A percentile compares a stretch with the other conserved stretches of the same genome.
Conservation (phyloP, 2,329 filamentous ascomycete species). For the Xylariales sp. region DNA sequence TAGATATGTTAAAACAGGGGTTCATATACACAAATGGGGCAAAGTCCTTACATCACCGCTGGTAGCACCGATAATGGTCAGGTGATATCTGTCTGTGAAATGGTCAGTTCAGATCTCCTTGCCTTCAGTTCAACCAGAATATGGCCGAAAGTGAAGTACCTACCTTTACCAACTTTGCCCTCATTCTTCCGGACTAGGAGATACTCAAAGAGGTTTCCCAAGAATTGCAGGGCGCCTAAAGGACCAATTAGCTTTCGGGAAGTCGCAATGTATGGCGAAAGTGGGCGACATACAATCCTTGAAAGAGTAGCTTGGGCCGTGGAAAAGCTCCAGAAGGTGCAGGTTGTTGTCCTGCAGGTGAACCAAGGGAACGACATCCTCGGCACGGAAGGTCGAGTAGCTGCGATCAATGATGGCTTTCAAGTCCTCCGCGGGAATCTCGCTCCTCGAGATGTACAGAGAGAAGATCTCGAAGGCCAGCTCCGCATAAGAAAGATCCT, state of each 20-base stretch:
- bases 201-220: conserved; percentile 95
- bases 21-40: no score
- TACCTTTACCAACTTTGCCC: conserved; percentile 57
- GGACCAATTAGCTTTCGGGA: no score
- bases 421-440: conserved; percentile 78
- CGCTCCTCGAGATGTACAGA: conserved; percentile 77
- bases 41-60: no score
- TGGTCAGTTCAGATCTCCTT: conserved; percentile 20
- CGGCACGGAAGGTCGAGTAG: conserved; percentile 82
- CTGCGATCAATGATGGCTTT: conserved; percentile 78
- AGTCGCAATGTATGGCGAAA: no score
- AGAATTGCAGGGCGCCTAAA: conserved; percentile 86
- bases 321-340: conserved; percentile 89
- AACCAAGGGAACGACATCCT: conserved; percentile 74
- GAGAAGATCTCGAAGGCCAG: conserved; percentile 82
- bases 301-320: conserved; percentile 92
- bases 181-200: conserved; percentile 72
- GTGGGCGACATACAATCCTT: no score
- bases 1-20: no score
- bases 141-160: conserved; percentile 13
- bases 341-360: conserved; percentile 77
- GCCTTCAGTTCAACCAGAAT: no score
- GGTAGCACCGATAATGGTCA: conserved; percentile 83
- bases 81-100: conserved; percentile 63
- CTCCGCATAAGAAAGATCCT: conserved; percentile 72